Evolutionary conservation across 139 green algal species (phyloP).

Genomic region (Chlamydomonas sp.): DNA sequence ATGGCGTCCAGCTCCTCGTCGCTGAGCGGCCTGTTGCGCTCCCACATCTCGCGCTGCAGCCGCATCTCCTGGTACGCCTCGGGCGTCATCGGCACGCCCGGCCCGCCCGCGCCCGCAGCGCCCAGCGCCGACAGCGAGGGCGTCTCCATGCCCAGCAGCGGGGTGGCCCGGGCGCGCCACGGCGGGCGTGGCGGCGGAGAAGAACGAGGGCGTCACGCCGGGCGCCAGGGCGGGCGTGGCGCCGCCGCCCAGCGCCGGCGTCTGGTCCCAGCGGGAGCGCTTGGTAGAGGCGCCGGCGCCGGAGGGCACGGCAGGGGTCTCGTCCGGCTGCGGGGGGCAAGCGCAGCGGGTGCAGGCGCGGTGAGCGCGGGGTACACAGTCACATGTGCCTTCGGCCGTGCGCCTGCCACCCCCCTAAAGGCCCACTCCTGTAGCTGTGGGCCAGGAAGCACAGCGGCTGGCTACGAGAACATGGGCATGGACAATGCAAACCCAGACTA

Average conservation of each 20-base stretch:
- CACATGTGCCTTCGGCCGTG: background rate
- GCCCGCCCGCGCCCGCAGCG: background rate
- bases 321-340: constrained; percentile 6
- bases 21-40: constrained; percentile 90
- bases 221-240: constrained; percentile 50
- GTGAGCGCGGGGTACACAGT: constrained; percentile 12
- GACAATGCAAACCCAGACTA: background rate
- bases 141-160: constrained; percentile 77
- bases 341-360: constrained; percentile 13
- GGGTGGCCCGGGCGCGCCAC: constrained; percentile 38
- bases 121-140: constrained; percentile 29
- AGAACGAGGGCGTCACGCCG: constrained; percentile 65
- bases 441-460: too few relatives aligned
- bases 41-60: constrained; percentile 89
- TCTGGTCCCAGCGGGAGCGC: constrained; percentile 89
- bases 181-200: constrained; percentile 75
- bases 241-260: constrained; percentile 61
- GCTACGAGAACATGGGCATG: too few relatives aligned
- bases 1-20: constrained; percentile 98
- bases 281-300: constrained; percentile 50
- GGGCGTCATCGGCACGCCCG: constrained; percentile 60
- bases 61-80: constrained; percentile 59
- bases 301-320: constrained; percentile 48
- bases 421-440: too few relatives aligned
- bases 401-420: too few relatives aligned